These are phyloP conservation scores for Pyrrhoderma noxium DNA, from an alignment of 1,284 basidiomycete species.

Conservation along the genomic window DNA sequence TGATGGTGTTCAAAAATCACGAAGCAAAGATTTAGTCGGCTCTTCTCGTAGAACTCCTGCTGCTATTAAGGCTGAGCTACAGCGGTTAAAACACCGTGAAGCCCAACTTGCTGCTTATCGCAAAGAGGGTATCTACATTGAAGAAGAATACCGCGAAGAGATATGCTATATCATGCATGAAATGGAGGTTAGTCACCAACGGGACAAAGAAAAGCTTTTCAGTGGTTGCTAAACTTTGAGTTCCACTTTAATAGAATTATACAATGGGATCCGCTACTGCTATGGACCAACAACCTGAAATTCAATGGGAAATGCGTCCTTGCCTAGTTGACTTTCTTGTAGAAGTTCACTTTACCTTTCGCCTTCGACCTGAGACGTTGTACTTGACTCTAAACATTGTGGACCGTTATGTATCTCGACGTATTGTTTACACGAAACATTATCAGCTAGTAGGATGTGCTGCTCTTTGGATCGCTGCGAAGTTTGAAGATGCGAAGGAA, in stretches of 20 bases:
- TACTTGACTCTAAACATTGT: conserved; percentile 98
- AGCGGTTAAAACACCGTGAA: conserved; percentile 61
- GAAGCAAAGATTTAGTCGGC: conserved; percentile 44
- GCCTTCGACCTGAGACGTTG: conserved; percentile 94
- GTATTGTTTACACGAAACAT: conserved; percentile 98
- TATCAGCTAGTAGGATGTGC: conserved; percentile 99
- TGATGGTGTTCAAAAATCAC: conserved; percentile 59
- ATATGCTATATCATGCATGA: conserved; percentile 90
- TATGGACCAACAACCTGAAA: conserved; percentile 99
- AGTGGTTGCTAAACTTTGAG: conserved; percentile 7
- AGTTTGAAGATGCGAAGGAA: conserved; percentile 99
- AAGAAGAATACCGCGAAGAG: conserved; percentile 94
- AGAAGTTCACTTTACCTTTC: conserved; percentile 96
- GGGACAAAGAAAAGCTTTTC: background rate
- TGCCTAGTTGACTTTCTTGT: conserved; percentile 98
- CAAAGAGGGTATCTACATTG: conserved; percentile 63
- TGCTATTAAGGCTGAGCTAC: conserved; percentile 48
- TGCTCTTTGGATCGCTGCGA: conserved; percentile 97
- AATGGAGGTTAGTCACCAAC: conserved; percentile 81
- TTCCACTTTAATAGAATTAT: conserved; percentile 43
- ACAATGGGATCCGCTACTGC: conserved; percentile 88
- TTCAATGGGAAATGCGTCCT: conserved; percentile 97
- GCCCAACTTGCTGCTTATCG: conserved; percentile 59
- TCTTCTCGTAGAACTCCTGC: conserved; percentile 54
- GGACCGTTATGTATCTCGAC: conserved; percentile 97